Evolutionary conservation across 768 basidiomycete species (phyloP).

Genomic region (Boletellus sp.): DNA sequence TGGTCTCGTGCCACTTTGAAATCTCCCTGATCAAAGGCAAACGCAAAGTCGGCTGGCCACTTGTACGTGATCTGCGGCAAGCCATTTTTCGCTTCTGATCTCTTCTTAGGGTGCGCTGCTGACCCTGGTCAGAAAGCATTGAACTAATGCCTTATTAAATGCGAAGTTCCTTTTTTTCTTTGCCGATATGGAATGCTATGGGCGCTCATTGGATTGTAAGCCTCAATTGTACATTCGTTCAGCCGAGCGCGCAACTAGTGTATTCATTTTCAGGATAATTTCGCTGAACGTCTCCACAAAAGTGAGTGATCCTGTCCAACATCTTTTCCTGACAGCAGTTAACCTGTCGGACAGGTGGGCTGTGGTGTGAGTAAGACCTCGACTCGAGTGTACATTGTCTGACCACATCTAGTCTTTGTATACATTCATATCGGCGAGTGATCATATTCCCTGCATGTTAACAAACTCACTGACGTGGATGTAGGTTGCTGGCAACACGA

Average conservation of each 20-base stretch:
- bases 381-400: neutral
- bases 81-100: constrained; percentile 2
- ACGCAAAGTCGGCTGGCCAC: constrained; percentile 63
- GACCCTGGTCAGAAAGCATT: neutral
- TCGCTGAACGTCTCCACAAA: constrained; percentile 48
- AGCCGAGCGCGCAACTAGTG: neutral
- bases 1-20: constrained; percentile 62
- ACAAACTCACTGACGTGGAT: constrained; percentile 1
- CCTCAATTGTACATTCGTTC: neutral
- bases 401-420: constrained; percentile 49
- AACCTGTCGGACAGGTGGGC: constrained; percentile 41
- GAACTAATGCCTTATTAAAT: constrained; percentile 5
- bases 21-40: constrained; percentile 57
- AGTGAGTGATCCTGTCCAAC: constrained; percentile 4
- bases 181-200: constrained; percentile 72
- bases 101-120: constrained; percentile 13
- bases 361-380: constrained; percentile 45
- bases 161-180: constrained; percentile 59
- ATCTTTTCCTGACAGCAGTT: neutral
- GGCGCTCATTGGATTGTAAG: constrained; percentile 59
- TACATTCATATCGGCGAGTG: constrained; percentile 61
- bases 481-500: constrained; percentile 27
- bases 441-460: neutral
- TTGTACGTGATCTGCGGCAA: constrained; percentile 42
- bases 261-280: constrained; percentile 42